Conservation (phyloP, 1,284 basidiomycete species). For the Gymnopus androsaceus region DNA sequence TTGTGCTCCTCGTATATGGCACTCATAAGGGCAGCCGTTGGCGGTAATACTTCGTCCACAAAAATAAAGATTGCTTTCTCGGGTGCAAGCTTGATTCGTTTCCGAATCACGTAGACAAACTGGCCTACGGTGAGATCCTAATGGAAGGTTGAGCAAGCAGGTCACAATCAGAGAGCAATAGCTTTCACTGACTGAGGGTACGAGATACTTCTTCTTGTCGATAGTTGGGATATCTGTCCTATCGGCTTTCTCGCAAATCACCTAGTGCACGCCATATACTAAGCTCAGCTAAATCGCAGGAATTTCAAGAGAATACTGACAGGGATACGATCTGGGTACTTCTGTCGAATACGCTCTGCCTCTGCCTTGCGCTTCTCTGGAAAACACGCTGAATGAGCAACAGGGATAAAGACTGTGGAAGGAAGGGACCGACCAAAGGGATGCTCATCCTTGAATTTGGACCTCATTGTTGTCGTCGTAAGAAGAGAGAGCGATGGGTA, state of each 20-base stretch:
- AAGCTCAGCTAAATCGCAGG: slow-evolving; percentile 17
- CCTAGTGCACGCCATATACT: slow-evolving; percentile 54
- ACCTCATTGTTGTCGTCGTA: slow-evolving; percentile 65
- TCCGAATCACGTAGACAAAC: slow-evolving; percentile 99
- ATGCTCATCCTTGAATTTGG: slow-evolving; percentile 99
- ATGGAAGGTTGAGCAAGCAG: slow-evolving; percentile 1
- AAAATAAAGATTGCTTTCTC: slow-evolving; percentile 99
- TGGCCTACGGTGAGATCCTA: slow-evolving; percentile 98
- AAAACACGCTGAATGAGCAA: slow-evolving; percentile 24
- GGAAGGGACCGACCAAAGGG: slow-evolving; percentile 77
- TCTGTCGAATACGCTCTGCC: slow-evolving; percentile 95
- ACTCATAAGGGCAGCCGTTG: slow-evolving; percentile 98
- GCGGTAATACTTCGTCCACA: slow-evolving; percentile 97
- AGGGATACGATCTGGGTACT: slow-evolving; percentile 98
- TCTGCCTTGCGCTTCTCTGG: slow-evolving; percentile 98
- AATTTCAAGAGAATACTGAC: slow-evolving; percentile 51
- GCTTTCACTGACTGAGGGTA: slow-evolving; percentile 79
- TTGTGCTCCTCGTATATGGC: slow-evolving; percentile 99
- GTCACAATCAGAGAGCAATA: neutral
- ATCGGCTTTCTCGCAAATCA: slow-evolving; percentile 99
- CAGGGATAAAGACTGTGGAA: slow-evolving; percentile 31
- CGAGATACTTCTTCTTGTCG: slow-evolving; percentile 99
- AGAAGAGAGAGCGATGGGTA: neutral
- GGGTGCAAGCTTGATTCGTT: slow-evolving; percentile 99
- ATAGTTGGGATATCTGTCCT: slow-evolving; percentile 98